Evolutionary conservation across 768 basidiomycete species (phyloP), one percentile per base, ranked within the genome.

Genomic region (Boletellus emodensis): DNA sequence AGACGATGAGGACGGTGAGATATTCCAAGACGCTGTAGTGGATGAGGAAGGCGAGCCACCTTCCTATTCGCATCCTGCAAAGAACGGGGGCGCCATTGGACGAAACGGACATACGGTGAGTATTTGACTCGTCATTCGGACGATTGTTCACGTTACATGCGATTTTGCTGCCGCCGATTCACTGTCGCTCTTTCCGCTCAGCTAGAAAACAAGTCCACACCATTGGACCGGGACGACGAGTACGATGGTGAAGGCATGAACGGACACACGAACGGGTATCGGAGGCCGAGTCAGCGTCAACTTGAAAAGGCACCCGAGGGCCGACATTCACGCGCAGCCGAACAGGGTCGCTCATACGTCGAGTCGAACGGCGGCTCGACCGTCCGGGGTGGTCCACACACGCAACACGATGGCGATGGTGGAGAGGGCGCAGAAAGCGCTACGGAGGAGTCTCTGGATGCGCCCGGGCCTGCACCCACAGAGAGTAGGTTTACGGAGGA

Each of bases 261-360:
- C 7, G 51, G 53, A 20, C 38, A 38, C 40, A 40, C 34, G 17
- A 54, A 57, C 13, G 52, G 32, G 55, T 75, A 40, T 63, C 72
- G 77, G 37, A 69, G 74, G 43, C 71, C 75, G 20, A 84, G 80
- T 60, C 73, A 76, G 58, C 79, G 87, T 40, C 83, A 80, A 61
- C 76, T 81, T 68, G 88, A 87, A 64, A 87, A 88, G 69, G 84
- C 86, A 10, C 84, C 86, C 0, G 85, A 83, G 60, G 80, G 79
- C 6, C 74, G 75, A 17, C 38, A 54, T 10, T 76, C 74, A 11
- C 75, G 69, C 50, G 33, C 47, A 7, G 18, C 15, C 35, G 49
- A 42, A 24, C 46, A 20, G 4, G 22, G 18, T 36, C 49, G 28
- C 26, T 44, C 47, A 4, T 46, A 54, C 28, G 17, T 38, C 12